Conservation (phyloP, 768 basidiomycete species). For the Termitomyces sp. region DNA sequence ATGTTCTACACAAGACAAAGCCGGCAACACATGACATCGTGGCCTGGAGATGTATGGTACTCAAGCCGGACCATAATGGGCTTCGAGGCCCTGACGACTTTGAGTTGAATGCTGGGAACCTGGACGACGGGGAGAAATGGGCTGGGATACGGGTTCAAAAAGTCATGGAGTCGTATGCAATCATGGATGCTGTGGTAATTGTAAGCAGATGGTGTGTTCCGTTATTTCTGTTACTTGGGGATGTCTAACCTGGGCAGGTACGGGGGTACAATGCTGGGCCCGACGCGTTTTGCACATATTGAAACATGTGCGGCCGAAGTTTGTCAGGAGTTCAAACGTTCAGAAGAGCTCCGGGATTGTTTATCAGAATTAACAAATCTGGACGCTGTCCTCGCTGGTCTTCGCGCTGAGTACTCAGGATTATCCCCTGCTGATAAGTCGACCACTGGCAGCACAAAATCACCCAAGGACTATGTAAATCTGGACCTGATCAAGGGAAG, state of each 20-base stretch:
- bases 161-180: constrained; percentile 62
- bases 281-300: constrained; percentile 70
- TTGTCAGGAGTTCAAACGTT: constrained; percentile 58
- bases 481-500: constrained; percentile 59
- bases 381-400: constrained; percentile 53
- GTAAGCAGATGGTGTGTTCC: constrained; percentile 66
- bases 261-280: constrained; percentile 76
- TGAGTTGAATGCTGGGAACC: constrained; percentile 51
- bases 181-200: constrained; percentile 74
- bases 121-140: constrained; percentile 78
- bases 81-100: constrained; percentile 74
- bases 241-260: constrained; percentile 41
- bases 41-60: constrained; percentile 75
- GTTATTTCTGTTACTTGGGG: not conserved
- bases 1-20: constrained; percentile 50
- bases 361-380: constrained; percentile 50
- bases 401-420: constrained; percentile 41
- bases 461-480: constrained; percentile 44
- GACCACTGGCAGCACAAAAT: constrained; percentile 12
- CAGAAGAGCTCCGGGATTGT: constrained; percentile 63
- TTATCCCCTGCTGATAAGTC: constrained; percentile 14
- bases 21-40: constrained; percentile 68
- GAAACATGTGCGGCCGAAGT: constrained; percentile 72
- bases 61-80: constrained; percentile 60
- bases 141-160: constrained; percentile 58